A percentile compares a stretch with the other conserved stretches of the same genome.
phyloP scores from a whole-genome alignment of 176 grass and related monocot species.

The Rhynchospora pubera region DNA sequence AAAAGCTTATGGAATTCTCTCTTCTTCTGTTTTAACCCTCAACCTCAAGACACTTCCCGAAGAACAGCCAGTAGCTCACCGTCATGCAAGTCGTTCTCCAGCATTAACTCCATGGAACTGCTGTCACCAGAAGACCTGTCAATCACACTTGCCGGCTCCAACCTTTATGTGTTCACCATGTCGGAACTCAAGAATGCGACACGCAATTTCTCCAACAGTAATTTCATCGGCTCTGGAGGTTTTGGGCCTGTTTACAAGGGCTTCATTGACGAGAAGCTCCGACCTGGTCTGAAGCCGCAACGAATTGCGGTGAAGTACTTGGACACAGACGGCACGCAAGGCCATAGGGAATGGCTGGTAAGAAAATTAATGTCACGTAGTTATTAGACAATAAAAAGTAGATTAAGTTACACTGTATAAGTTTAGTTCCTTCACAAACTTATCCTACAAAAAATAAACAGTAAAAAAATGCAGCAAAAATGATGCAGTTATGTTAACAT shows the following conservation, averaged over 20 bases:
- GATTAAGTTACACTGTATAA: no score
- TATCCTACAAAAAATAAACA: background rate
- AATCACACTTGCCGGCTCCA: constrained; percentile 49
- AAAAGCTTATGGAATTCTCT: background rate
- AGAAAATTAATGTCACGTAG: constrained; percentile 2
- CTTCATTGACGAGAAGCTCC: constrained; percentile 44
- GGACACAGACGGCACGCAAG: constrained; percentile 69
- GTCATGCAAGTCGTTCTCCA: constrained; percentile 53
- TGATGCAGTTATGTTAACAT: background rate
- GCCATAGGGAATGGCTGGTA: constrained; percentile 93
- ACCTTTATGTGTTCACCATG: constrained; percentile 73
- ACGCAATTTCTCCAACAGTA: constrained; percentile 44
- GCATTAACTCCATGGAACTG: constrained; percentile 53
- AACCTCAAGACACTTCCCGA: background rate
- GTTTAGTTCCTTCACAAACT: background rate
- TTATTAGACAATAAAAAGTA: background rate
- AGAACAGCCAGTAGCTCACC: constrained; percentile 23
- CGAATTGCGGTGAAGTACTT: constrained; percentile 77
- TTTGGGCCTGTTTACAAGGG: constrained; percentile 80
- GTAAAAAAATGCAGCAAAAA: background rate
- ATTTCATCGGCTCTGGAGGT: constrained; percentile 77
- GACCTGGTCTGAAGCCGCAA: constrained; percentile 47
- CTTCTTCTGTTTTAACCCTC: constrained; percentile 3
- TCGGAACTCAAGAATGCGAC: constrained; percentile 55
- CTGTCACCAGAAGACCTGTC: constrained; percentile 75